Conservation (phyloP, 352 stramenopile genomes). For the Phytopythium litorale region DNA sequence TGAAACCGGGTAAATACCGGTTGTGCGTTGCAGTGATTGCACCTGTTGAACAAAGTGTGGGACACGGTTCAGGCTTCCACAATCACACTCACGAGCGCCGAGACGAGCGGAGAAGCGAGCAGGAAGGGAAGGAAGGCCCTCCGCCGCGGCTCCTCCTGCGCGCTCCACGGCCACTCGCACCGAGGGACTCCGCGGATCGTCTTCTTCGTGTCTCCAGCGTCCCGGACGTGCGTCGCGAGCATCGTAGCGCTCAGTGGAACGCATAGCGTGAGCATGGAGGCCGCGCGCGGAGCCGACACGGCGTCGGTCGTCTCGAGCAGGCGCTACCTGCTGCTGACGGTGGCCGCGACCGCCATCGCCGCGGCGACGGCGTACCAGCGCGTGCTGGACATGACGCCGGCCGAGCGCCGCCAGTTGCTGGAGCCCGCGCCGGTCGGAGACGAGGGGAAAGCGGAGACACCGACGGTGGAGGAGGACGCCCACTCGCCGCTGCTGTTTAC, state of each 20-base stretch:
- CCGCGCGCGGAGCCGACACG: not conserved
- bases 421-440: not conserved
- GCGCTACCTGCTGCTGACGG: slow-evolving; percentile 64
- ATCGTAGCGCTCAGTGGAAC: too few relatives aligned
- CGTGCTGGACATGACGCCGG: slow-evolving; percentile 17
- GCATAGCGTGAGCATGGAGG: not conserved
- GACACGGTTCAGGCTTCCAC: not conserved
- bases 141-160: not conserved
- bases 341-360: slow-evolving; percentile 50
- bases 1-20: not conserved
- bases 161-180: not conserved
- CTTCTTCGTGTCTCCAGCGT: not conserved
- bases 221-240: not conserved
- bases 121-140: too few relatives aligned
- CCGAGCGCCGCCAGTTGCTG: slow-evolving; percentile 9
- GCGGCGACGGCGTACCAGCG: slow-evolving; percentile 41
- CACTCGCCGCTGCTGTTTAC: not conserved
- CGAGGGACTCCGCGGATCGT: not conserved
- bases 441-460: not conserved
- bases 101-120: not conserved
- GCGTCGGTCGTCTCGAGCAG: slow-evolving; percentile 32
- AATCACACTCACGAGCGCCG: not conserved
- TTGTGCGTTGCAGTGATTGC: not conserved
- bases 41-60: too few relatives aligned
- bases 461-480: slow-evolving; percentile 4